Percentiles rank a stretch among this genome's conserved stretches.
These are phyloP conservation scores for Trametes villosa DNA, from an alignment of 768 basidiomycete genomes.

Conservation along the genomic window DNA sequence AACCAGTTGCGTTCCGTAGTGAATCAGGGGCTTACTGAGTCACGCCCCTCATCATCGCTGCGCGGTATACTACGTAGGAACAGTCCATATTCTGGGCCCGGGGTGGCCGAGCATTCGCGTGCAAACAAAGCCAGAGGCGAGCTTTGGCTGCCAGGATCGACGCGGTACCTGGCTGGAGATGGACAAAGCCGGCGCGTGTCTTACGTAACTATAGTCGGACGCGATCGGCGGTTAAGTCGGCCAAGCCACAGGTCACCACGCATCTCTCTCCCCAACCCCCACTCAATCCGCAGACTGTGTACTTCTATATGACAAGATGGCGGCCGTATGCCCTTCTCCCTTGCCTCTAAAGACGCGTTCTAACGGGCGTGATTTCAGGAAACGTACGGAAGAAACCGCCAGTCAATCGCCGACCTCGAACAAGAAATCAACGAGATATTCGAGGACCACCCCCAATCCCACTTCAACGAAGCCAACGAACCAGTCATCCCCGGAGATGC, in stretches of 20 bases:
- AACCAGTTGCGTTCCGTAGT: too few relatives aligned
- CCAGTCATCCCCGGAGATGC: constrained; percentile 70
- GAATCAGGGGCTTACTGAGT: too few relatives aligned
- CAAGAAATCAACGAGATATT: constrained; percentile 71
- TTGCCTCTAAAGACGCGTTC: constrained; percentile 10
- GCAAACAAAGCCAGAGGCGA: not conserved
- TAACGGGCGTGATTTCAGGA: constrained; percentile 3
- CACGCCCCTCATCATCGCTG: too few relatives aligned
- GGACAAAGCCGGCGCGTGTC: constrained; percentile 4
- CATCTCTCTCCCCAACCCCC: constrained; percentile 10
- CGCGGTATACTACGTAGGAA: too few relatives aligned
- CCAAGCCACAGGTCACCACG: not conserved
- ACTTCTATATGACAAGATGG: constrained; percentile 23
- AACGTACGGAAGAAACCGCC: constrained; percentile 61
- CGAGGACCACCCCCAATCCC: constrained; percentile 61
- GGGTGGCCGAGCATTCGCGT: too few relatives aligned
- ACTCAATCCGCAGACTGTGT: constrained; percentile 13
- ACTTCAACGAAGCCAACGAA: constrained; percentile 60
- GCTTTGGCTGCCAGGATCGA: not conserved
- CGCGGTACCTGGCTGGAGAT: not conserved
- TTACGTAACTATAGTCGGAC: constrained; percentile 20
- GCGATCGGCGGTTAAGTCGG: constrained; percentile 7
- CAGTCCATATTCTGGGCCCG: too few relatives aligned
- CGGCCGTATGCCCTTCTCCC: constrained; percentile 9
- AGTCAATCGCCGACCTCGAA: constrained; percentile 74